phyloP scores from a whole-genome alignment of 108 stramenopile genomes.

The Pseudonitzschia pungens region DNA sequence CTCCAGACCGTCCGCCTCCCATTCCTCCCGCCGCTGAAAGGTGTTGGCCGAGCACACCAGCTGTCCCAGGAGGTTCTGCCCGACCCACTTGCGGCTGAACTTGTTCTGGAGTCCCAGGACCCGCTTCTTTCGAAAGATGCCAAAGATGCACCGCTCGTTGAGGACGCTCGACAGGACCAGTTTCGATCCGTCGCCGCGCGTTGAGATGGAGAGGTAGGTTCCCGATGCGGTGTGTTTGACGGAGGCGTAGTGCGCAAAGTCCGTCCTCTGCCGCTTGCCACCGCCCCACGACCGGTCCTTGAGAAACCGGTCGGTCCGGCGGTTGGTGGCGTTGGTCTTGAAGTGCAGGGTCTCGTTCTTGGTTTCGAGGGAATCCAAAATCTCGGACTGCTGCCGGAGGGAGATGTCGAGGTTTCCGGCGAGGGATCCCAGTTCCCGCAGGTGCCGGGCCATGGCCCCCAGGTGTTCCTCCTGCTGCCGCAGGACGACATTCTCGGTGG shows the following conservation, averaged over 20 bases:
- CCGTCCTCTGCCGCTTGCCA: constrained; percentile 24
- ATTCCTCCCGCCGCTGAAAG: constrained; percentile 61
- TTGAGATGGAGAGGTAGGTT: constrained; percentile 39
- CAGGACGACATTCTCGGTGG: constrained; percentile 4
- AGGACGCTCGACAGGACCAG: constrained; percentile 21
- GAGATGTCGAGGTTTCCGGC: constrained; percentile 36
- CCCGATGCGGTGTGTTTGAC: constrained; percentile 48
- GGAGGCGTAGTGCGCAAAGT: constrained; percentile 31
- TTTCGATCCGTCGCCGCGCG: constrained; percentile 5
- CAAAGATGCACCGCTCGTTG: constrained; percentile 52
- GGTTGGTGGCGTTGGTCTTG: constrained; percentile 53
- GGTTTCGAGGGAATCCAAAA: constrained; percentile 41
- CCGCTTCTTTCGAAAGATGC: constrained; percentile 42
- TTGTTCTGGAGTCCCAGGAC: constrained; percentile 57
- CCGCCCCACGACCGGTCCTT: constrained; percentile 53
- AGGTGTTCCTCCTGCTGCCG: constrained; percentile 45
- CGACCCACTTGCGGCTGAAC: constrained; percentile 44
- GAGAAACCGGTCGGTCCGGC: constrained; percentile 54
- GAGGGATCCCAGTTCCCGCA: constrained; percentile 43
- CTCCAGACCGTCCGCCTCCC: constrained; percentile 49
- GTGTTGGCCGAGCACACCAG: constrained; percentile 39
- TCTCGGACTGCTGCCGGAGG: constrained; percentile 35
- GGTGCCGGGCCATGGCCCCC: constrained; percentile 32
- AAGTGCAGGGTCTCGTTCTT: constrained; percentile 45
- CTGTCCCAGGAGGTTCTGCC: constrained; percentile 50